These are phyloP conservation scores for Aspergillus sp. DNA, from an alignment of 2,329 filamentous ascomycete species.

Conservation along the genomic window DNA sequence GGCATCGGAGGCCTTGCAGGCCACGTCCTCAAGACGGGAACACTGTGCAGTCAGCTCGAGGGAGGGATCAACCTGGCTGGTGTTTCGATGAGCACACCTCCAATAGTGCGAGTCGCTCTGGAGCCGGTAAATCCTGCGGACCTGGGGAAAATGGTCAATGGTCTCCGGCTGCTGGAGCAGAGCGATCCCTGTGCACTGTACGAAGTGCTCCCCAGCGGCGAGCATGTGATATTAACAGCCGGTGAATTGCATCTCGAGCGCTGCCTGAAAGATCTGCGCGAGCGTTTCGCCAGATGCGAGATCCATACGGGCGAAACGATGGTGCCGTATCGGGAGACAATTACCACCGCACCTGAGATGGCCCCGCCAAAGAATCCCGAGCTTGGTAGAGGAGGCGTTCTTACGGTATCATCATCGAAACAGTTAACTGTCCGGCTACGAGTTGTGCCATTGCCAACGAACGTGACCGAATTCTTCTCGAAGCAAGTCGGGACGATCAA, in stretches of 20 bases:
- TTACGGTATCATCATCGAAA: conserved; percentile 71
- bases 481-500: conserved; percentile 76
- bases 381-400: conserved; percentile 70
- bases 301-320: conserved; percentile 91
- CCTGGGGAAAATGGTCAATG: conserved; percentile 87
- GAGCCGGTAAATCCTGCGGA: conserved; percentile 86
- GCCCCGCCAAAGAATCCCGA: conserved; percentile 76
- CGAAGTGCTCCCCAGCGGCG: conserved; percentile 82
- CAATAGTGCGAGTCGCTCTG: conserved; percentile 91
- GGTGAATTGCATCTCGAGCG: conserved; percentile 90
- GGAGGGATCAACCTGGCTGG: conserved; percentile 87
- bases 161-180: conserved; percentile 77
- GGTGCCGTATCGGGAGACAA: conserved; percentile 90
- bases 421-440: conserved; percentile 69
- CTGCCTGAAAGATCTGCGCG: conserved; percentile 84
- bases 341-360: conserved; percentile 84
- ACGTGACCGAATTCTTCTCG: conserved; percentile 74
- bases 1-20: conserved; percentile 88
- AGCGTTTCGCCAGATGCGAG: conserved; percentile 87
- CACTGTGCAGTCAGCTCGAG: conserved; percentile 75
- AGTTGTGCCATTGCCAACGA: conserved; percentile 66
- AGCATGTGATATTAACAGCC: conserved; percentile 89
- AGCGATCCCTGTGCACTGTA: conserved; percentile 95
- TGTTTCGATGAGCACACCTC: conserved; percentile 68
- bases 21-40: conserved; percentile 90